These are phyloP conservation scores for Albizia julibrissin DNA, from an alignment of 306 rosid species.

Conservation along the genomic window DNA sequence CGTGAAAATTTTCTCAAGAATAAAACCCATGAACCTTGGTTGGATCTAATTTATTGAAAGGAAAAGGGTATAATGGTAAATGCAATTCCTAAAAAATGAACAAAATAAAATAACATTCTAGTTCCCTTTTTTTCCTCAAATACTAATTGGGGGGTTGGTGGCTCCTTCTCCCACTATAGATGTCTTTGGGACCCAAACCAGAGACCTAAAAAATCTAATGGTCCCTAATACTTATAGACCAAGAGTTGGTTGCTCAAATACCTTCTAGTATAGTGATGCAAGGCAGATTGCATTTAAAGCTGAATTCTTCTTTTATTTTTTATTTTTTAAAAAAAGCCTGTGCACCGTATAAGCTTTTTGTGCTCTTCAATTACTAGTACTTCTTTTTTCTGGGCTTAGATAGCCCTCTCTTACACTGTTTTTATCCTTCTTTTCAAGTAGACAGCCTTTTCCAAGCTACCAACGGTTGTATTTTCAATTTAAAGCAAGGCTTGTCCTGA, in stretches of 20 bases:
- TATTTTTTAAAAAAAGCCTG: no score
- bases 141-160: no score
- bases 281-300: not conserved
- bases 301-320: not conserved
- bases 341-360: not conserved
- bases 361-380: not conserved
- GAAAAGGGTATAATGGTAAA: not conserved
- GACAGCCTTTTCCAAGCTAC: not conserved
- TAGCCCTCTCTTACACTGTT: not conserved
- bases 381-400: not conserved
- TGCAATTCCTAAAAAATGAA: not conserved
- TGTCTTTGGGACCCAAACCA: no score
- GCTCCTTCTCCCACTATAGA: no score
- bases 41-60: not conserved
- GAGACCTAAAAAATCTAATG: no score
- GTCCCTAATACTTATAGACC: rapidly evolving
- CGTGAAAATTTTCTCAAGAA: no score
- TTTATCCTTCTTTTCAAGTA: not conserved
- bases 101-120: not conserved
- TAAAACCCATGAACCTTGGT: not conserved
- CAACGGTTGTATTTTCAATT: not conserved
- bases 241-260: no score
- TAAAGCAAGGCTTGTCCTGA: not conserved
- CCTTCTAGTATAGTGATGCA: not conserved
- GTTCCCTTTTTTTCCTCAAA: no score